A percentile compares a stretch with the other conserved stretches of the same genome.
Conservation (phyloP, 495 filamentous ascomycete species). For the Bryoglossum gracile region DNA sequence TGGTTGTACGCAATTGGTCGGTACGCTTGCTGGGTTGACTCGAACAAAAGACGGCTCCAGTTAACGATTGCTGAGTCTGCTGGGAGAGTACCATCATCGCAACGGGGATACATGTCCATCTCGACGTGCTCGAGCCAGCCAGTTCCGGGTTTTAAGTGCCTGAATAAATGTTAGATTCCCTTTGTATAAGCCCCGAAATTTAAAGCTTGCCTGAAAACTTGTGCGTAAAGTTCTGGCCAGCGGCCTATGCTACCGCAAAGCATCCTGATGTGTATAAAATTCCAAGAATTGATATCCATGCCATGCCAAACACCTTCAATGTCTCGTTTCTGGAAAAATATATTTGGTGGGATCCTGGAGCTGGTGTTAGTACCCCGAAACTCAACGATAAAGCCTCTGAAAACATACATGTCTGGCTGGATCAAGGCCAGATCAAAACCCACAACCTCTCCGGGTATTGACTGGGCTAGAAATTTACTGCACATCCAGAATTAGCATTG, state of each 20-base stretch:
- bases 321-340: conserved; percentile 66
- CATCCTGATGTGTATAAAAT: conserved; percentile 79
- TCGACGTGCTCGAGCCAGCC: conserved; percentile 90
- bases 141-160: conserved; percentile 70
- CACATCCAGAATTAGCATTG: background rate
- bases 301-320: conserved; percentile 72
- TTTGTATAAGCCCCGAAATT: background rate
- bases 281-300: conserved; percentile 67
- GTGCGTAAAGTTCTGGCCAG: conserved; percentile 70
- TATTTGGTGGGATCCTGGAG: conserved; percentile 59
- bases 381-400: conserved; percentile 7
- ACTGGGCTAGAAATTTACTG: conserved; percentile 44
- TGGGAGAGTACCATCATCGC: conserved; percentile 59
- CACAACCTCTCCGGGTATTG: conserved; percentile 56
- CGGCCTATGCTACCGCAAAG: conserved; percentile 72
- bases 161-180: conserved; percentile 19
- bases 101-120: conserved; percentile 75
- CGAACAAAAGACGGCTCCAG: conserved; percentile 65
- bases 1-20: conserved; percentile 62
- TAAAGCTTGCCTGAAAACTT: conserved; percentile 52
- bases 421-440: conserved; percentile 76
- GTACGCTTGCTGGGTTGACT: conserved; percentile 58
- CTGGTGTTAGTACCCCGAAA: conserved; percentile 1
- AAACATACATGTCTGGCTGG: conserved; percentile 45
- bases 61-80: conserved; percentile 40